Evolutionary conservation across 2,329 filamentous ascomycete genomes (phyloP), one percentile per base, ranked within the genome.

Genomic region (Penicillium brasilianum): DNA sequence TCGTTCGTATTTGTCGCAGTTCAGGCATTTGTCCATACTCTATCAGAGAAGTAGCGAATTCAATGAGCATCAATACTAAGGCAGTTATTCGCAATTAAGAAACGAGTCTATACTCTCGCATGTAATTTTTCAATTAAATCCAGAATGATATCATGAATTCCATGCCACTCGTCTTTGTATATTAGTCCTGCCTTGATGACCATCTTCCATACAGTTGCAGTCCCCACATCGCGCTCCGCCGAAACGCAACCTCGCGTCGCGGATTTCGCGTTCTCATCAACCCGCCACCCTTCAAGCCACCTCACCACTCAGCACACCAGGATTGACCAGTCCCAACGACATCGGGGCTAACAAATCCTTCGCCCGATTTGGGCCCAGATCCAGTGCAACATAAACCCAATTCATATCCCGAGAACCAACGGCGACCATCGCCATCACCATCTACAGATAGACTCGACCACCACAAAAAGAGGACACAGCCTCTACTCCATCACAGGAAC

Each of bases 191-290:
- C 32, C 32, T 34, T 13, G 32, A 34, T 34, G 32, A 9, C 32
- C 32, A 28, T 28, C 3, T 28, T 28, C 25, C 25, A 28, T 44
- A 18, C 48, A 50, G 22, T 46, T 20, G 49, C 41, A 18, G 48
- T 59, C 59, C 30, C 62, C 62, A 61, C 62, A 59, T 57, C 55
- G 51, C 50, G 54, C 44, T 46, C 34, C 50, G 51, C 56, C 55
- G 30, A 50, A 48, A 30, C 20, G 25, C 54, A 60, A 53, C 51
- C 25, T 48, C 61, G 59, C 64, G 64, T 58, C 64, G 59, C 63
- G 63, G 62, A 66, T 69, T 59, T 66, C 67, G 67, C 67, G 66
- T 66, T 63, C 54, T 63, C 58, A 49, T 28, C 36, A 46, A 43
- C 59, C 56, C 57, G 53, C 54, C 53, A 57, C 59, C 51, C 36